phyloP scores from a whole-genome alignment of 2,329 filamentous ascomycete genomes.

The Helotiales sp. region DNA sequence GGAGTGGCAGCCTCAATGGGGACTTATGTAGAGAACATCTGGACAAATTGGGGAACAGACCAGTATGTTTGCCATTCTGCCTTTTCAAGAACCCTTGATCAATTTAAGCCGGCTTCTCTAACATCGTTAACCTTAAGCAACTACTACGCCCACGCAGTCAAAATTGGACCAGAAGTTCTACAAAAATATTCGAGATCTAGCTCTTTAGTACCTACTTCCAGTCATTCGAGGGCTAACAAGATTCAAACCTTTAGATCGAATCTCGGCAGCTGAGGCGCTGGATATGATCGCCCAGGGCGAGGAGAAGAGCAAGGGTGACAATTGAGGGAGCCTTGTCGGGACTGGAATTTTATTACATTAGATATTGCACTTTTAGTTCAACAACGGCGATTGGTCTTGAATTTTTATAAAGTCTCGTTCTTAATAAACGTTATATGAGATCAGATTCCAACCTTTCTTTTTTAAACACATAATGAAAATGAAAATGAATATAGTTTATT shows the following conservation, averaged over 20 bases:
- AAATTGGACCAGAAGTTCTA: neutral
- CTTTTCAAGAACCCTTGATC: neutral
- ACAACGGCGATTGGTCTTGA: too few relatives aligned
- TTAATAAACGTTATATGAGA: too few relatives aligned
- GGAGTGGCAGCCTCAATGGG: neutral
- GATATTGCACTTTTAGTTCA: too few relatives aligned
- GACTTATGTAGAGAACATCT: neutral
- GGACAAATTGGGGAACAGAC: neutral
- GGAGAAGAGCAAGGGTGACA: too few relatives aligned
- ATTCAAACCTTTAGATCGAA: slow-evolving; percentile 13
- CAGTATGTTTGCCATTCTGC: neutral
- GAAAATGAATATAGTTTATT: too few relatives aligned
- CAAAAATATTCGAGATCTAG: neutral
- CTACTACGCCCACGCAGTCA: neutral
- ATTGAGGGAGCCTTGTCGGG: too few relatives aligned
- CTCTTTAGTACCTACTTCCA: neutral
- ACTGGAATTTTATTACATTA: too few relatives aligned
- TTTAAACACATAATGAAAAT: too few relatives aligned
- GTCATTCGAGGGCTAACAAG: slow-evolving; percentile 6
- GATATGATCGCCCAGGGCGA: too few relatives aligned
- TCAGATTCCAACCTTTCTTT: too few relatives aligned
- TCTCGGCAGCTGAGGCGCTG: slow-evolving; percentile 7
- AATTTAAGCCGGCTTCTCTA: neutral
- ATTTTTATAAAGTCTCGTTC: too few relatives aligned
- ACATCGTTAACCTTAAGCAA: too few relatives aligned